Evolutionary conservation across 2,329 filamentous ascomycete genomes (phyloP), one percentile per base, ranked within the genome.

Genomic region (Diplodia sapinea): DNA sequence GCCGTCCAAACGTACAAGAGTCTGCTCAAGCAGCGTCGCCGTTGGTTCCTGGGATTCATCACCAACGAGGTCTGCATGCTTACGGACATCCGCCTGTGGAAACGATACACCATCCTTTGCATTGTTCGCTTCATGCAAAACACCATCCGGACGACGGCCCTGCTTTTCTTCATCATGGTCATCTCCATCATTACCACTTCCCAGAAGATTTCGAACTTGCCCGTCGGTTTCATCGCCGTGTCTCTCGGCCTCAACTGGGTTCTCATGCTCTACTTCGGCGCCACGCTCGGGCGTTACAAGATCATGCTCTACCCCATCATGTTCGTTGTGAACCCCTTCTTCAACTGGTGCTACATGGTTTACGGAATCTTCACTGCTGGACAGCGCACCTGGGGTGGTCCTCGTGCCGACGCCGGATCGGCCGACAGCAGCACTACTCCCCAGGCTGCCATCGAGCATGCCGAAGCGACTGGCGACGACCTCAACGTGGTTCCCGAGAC

Each of bases 31-130:
- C 95, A 99, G 82, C 89, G 95, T 69, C 90, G 94, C 66, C 87
- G 95, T 76, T 99, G 95, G 95, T 98, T 98, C 78, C 84, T 98
- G 52, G 94, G 94, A 36, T 97, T 97, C 79, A 94, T 98, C 81
- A 97, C 94, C 17, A 99, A 99, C 78, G 94, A 98, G 78, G 94
- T 93, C 8, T 97, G 94, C 81, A 97, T 98, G 95, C 83, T 99
- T 81, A 98, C 95, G 1, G 94, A 98, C 79, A 88, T 91, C 79
- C 88, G 95, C 68, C 84, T 98, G 33, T 98, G 94, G 94, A 91
- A 87, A 77, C 87, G 92, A 63, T 98, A 98, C 78, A 93, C 95
- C 0, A 85, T 97, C 64, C 85, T 99, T 52, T 89, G 94, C 62
- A 74, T 96, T 47, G 90, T 98, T 50, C 89, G 94, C 47, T 95